A percentile compares a stretch with the other conserved stretches of the same genome.
phyloP scores from a whole-genome alignment of 305 asterid genomes.

The Solanum chacoense region DNA sequence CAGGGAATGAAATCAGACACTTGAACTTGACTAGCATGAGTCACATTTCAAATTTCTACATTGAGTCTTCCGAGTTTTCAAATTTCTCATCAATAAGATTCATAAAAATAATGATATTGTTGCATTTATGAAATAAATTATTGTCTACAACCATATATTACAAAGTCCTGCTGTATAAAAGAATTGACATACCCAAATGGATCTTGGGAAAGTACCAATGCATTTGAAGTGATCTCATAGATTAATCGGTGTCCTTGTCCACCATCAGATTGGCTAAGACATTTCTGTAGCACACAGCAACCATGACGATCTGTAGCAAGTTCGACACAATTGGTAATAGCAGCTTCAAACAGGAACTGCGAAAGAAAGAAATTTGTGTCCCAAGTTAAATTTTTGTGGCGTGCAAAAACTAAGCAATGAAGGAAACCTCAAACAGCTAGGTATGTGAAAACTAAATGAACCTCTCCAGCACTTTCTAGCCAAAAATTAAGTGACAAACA shows the following conservation, averaged over 20 bases:
- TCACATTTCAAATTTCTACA: not conserved
- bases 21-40: not conserved
- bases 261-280: conserved; percentile 66
- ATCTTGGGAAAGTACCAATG: conserved; percentile 82
- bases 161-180: not conserved
- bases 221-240: conserved; percentile 60
- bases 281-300: conserved; percentile 88
- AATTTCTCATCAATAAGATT: not conserved
- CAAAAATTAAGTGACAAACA: not conserved
- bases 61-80: not conserved
- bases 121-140: not conserved
- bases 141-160: not conserved
- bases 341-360: conserved; percentile 86
- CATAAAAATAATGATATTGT: not conserved
- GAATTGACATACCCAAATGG: conserved; percentile 63
- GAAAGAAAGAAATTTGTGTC: conserved; percentile 2
- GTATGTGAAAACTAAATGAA: not conserved
- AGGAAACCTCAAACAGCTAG: not conserved
- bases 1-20: not conserved
- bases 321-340: conserved; percentile 76
- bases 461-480: not conserved
- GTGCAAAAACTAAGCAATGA: not conserved
- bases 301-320: conserved; percentile 93
- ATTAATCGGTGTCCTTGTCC: conserved; percentile 52
- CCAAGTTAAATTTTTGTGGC: not conserved